Evolutionary conservation across 441 rosid species (phyloP), one percentile per base, ranked within the genome.

Genomic region (Populus tomentosa): DNA sequence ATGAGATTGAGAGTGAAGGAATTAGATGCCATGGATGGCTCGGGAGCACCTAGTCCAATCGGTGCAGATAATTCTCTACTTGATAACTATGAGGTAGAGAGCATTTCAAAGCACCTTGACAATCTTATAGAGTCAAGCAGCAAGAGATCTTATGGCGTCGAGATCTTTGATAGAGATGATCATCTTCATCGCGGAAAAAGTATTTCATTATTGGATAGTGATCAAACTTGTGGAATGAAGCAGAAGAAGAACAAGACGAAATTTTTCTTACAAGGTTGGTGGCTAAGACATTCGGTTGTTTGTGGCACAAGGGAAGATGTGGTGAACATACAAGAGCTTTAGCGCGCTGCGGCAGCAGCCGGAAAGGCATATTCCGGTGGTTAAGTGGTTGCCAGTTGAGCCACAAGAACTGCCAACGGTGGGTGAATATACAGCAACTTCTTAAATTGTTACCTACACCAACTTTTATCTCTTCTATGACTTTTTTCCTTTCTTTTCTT

Each of bases 301-400:
- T 91, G 98, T 66, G 90, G 90, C 20, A 70, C 83, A 74, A 84
- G 80, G 11, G 85, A 84, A 53, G 94, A 93, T 20, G 93, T 82
- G 32, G 28, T 28, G 30, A 28, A 28, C 30, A 10, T 32, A 67
- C 81, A 11, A 77, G 77, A 28, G 88, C 85, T 42, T 80, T 72
- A 33, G 70, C 56, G 53, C 14, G 56, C 18, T 63, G 53, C 30
- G 10, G 26, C 30, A 67, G 20, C 67, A 46, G 62, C 75, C 40
- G 68, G 63, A 53, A 77, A 53, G 74, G 61, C 74, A 67, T 21
- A 74, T 20, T 20, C 67, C 79, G 20, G 78, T 76, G 69, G 73
- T 56, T 38, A 67, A 38, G n/a, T 33, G 74, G 50, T 69, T n/a
- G 13, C 40, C 21, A 10, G 40, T 53, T 23, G 77, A 16, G 70